phyloP scores from a whole-genome alignment of 164 flowering plant species.

The Magnolia kwangsiensis region DNA sequence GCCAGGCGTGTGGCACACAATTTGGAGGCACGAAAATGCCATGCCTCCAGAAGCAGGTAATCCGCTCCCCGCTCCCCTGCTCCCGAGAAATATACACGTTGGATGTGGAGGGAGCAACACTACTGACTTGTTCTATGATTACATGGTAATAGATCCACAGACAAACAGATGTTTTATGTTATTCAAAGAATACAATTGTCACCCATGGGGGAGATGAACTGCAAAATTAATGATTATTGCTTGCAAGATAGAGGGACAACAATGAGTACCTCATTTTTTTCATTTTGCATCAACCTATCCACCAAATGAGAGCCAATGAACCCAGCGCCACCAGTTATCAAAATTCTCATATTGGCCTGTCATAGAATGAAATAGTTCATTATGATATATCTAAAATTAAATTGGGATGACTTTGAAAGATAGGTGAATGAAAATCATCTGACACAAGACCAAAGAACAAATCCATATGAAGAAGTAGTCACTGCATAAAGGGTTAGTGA shows the following conservation, averaged over 20 bases:
- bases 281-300: slow-evolving; percentile 77
- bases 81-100: background rate
- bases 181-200: background rate
- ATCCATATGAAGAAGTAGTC: no score
- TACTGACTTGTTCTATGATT: background rate
- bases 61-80: background rate
- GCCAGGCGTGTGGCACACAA: background rate
- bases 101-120: background rate
- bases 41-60: background rate
- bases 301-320: slow-evolving; percentile 94
- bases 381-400: background rate
- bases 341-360: slow-evolving; percentile 70
- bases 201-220: background rate
- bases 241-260: background rate
- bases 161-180: background rate
- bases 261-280: slow-evolving; percentile 65
- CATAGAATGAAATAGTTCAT: slow-evolving; percentile 12
- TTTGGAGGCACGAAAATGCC: background rate
- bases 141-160: background rate
- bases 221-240: background rate
- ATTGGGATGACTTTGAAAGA: background rate
- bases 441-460: background rate
- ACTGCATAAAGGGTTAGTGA: no score
- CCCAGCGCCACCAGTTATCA: slow-evolving; percentile 98
- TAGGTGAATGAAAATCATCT: no score